Base-by-base conservation (phyloP, 192 early-diverging fungal species). In the Dissophora globulifera region DNA sequence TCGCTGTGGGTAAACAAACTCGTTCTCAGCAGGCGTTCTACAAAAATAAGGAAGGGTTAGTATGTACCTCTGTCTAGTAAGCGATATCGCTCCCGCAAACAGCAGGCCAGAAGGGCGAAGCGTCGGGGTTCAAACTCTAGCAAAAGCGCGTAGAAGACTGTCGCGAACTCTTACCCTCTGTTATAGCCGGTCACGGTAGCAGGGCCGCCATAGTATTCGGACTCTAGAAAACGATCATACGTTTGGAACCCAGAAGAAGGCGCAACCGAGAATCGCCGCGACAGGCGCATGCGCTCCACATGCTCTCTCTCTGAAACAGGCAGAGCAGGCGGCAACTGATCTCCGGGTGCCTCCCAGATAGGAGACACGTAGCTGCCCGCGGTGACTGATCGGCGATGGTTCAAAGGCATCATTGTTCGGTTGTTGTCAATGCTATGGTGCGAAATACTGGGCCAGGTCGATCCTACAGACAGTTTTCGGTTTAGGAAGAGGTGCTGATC, bases 1-100 rank as follows among this genome's bases (percentile, higher is more conserved):
- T 42, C 85, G 74, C 55, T 87, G 79, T 11, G 57, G 69, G 29
- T 75, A 69, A 8, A 29, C 58, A 45, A 47, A 63, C 1, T 69
- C 64, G 30, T 23, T 49, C 11, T 78, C 80, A 22, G 20, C 10
- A 3, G 31, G 38, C 17, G 4, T 54, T 29, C 62, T 75, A 71
- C 1, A 52, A 2, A 16, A 17, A 26, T 38, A 33, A 9, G 13
- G 19, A 50, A 13, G 26, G 20, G 22, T n/a, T n/a, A n/a, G n/a
- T n/a, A n/a, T n/a, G n/a, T n/a, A n/a, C n/a, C n/a, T n/a, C n/a
- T n/a, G n/a, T n/a, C n/a, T n/a, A n/a, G n/a, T n/a, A n/a, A n/a
- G n/a, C n/a, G n/a, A n/a, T n/a, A n/a, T n/a, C n/a, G n/a, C n/a
- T n/a, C n/a, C n/a, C n/a, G n/a, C n/a, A n/a, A n/a, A n/a, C 43